These are phyloP conservation scores for Paragyromitra xinjiangensis DNA, from an alignment of 495 filamentous ascomycete genomes.

Conservation along the genomic window DNA sequence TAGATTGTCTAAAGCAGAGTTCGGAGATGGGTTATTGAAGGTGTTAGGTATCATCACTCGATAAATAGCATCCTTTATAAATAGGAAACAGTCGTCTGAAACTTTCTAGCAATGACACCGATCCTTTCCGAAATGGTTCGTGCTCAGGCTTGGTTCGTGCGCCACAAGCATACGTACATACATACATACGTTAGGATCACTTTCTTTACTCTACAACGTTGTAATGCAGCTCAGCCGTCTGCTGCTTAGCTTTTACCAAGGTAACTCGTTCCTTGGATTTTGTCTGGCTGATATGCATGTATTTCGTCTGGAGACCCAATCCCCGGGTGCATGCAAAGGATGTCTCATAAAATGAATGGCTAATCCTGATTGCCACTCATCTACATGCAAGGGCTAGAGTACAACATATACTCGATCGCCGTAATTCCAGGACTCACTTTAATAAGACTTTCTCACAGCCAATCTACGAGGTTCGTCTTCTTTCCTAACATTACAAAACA, in stretches of 20 bases:
- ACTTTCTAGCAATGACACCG: not conserved
- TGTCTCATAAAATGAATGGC: not conserved
- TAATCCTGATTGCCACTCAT: not conserved
- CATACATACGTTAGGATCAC: too few relatives aligned
- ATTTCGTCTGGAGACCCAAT: conserved; percentile 13
- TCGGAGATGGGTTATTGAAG: not conserved
- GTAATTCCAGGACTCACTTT: not conserved
- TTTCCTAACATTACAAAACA: not conserved
- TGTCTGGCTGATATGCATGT: not conserved
- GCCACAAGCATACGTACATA: not conserved
- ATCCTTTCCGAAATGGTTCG: not conserved
- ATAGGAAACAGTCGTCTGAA: not conserved
- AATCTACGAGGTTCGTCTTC: not conserved
- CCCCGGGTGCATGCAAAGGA: conserved; percentile 8
- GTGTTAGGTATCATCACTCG: not conserved
- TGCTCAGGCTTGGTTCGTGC: not conserved
- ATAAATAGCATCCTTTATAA: conserved; percentile 7
- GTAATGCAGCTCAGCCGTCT: not conserved
- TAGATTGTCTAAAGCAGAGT: not conserved
- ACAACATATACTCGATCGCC: not conserved
- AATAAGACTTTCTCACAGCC: not conserved
- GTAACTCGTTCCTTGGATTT: not conserved
- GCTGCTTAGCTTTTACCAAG: conserved; percentile 3
- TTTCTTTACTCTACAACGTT: not conserved
- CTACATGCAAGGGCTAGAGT: not conserved